A percentile compares a stretch with the other conserved stretches of the same genome.
phyloP scores from a whole-genome alignment of 805 yeast species.

The Schwanniomyces occidentalis region DNA sequence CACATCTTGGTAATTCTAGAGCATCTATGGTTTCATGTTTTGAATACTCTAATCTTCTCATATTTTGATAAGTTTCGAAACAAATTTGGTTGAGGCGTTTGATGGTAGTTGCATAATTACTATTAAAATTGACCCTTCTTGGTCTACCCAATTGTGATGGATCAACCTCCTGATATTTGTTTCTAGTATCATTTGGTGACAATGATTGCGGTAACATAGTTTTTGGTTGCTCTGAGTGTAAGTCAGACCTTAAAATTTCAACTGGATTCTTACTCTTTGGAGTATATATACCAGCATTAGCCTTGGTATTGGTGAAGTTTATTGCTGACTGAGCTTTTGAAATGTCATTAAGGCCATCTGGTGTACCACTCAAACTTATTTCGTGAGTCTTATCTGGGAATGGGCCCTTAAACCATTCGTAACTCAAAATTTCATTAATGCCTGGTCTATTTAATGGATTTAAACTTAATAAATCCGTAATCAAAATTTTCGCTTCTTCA shows the following conservation, averaged over 20 bases:
- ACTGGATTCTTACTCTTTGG: conserved; percentile 61
- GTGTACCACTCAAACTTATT: conserved; percentile 61
- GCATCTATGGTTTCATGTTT: conserved; percentile 33
- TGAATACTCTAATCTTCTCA: conserved; percentile 44
- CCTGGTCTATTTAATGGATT: conserved; percentile 83
- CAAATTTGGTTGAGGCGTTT: conserved; percentile 37
- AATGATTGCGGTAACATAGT: conserved; percentile 81
- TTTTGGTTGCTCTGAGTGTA: conserved; percentile 66
- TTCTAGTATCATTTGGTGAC: conserved; percentile 89
- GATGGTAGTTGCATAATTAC: conserved; percentile 39
- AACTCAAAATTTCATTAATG: conserved; percentile 72
- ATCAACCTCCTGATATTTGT: conserved; percentile 76
- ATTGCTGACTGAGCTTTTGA: conserved; percentile 60
- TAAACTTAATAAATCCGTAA: conserved; percentile 69
- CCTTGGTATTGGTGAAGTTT: conserved; percentile 68
- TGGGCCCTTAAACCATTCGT: conserved; percentile 84
- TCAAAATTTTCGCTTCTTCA: conserved; percentile 69
- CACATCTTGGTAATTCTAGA: conserved; percentile 42
- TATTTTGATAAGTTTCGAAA: conserved; percentile 36
- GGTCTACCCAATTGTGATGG: conserved; percentile 34
- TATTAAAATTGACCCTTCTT: conserved; percentile 40
- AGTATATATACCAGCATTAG: conserved; percentile 60
- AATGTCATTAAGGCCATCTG: conserved; percentile 54
- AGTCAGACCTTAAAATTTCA: conserved; percentile 66
- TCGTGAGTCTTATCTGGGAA: conserved; percentile 74